phyloP scores from a whole-genome alignment of 2,329 filamentous ascomycete species.

The Microsporum canis region DNA sequence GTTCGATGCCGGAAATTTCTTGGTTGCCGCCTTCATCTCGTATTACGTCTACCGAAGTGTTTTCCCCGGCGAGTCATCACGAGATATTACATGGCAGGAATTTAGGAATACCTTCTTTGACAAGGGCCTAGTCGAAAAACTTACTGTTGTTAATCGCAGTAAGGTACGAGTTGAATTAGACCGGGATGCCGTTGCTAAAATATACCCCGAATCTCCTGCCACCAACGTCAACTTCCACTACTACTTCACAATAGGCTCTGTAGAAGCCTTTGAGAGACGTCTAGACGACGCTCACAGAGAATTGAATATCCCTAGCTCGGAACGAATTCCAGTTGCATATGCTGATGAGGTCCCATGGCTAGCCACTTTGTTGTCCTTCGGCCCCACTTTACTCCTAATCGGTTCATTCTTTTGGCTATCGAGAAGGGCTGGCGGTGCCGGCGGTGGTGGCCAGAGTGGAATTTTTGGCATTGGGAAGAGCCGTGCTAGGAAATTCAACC shows the following conservation, averaged over 20 bases:
- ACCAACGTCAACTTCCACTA: slow-evolving; percentile 63
- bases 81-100: slow-evolving; percentile 97
- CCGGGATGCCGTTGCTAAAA: slow-evolving; percentile 56
- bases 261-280: slow-evolving; percentile 82
- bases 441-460: slow-evolving; percentile 56
- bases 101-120: slow-evolving; percentile 87
- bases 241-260: slow-evolving; percentile 89
- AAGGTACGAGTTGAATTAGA: slow-evolving; percentile 72
- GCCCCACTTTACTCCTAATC: slow-evolving; percentile 75
- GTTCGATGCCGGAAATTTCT: slow-evolving; percentile 44
- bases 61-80: slow-evolving; percentile 52
- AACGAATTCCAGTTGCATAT: slow-evolving; percentile 89
- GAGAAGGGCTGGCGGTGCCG: slow-evolving; percentile 59
- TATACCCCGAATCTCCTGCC: slow-evolving; percentile 66
- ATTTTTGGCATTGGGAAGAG: slow-evolving; percentile 96
- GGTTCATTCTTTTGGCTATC: slow-evolving; percentile 71
- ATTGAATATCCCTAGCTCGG: slow-evolving; percentile 70
- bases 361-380: slow-evolving; percentile 67
- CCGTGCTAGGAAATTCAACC: slow-evolving; percentile 92
- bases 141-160: slow-evolving; percentile 66
- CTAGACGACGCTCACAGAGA: slow-evolving; percentile 81
- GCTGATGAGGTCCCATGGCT: slow-evolving; percentile 61
- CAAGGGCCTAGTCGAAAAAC: slow-evolving; percentile 88
- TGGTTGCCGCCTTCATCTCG: slow-evolving; percentile 49
- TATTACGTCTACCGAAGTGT: slow-evolving; percentile 55